Evolutionary conservation across 148 eudicot genomes (phyloP).

Genomic region (Tetragonia tetragonoides): DNA sequence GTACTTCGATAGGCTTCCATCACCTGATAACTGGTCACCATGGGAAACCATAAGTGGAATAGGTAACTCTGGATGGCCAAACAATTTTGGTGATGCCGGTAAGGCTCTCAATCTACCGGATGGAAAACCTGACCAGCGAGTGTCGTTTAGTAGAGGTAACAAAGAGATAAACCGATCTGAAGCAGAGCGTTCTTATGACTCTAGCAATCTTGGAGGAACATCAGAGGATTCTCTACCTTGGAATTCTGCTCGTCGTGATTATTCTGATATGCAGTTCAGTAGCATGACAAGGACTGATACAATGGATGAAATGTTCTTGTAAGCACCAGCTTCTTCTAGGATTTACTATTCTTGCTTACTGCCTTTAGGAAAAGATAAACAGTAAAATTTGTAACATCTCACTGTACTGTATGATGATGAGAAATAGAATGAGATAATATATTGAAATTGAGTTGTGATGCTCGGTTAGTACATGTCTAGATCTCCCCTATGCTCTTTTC

Average conservation of each 20-base stretch:
- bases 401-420: neutral
- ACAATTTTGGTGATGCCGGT: slow-evolving; percentile 25
- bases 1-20: slow-evolving; percentile 48
- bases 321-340: slow-evolving; percentile 26
- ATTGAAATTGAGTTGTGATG: too few species aligned
- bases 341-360: slow-evolving; percentile 32
- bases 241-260: slow-evolving; percentile 24
- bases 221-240: slow-evolving; percentile 27
- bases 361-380: slow-evolving; percentile 33
- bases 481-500: too few species aligned
- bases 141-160: slow-evolving; percentile 31
- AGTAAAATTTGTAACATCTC: neutral
- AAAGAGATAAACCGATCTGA: slow-evolving; percentile 23
- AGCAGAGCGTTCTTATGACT: slow-evolving; percentile 29
- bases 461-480: too few species aligned
- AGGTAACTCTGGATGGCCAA: slow-evolving; percentile 38
- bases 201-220: slow-evolving; percentile 26
- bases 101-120: slow-evolving; percentile 26
- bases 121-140: slow-evolving; percentile 26
- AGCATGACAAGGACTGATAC: slow-evolving; percentile 35
- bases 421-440: too few species aligned
- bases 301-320: slow-evolving; percentile 67
- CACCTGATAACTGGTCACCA: slow-evolving; percentile 53
- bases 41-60: slow-evolving; percentile 42
- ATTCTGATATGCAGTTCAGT: slow-evolving; percentile 38